A percentile compares a stretch with the other conserved stretches of the same genome.
These are phyloP conservation scores for Salix udensis DNA, from an alignment of 345 rosid genomes.

Conservation along the genomic window DNA sequence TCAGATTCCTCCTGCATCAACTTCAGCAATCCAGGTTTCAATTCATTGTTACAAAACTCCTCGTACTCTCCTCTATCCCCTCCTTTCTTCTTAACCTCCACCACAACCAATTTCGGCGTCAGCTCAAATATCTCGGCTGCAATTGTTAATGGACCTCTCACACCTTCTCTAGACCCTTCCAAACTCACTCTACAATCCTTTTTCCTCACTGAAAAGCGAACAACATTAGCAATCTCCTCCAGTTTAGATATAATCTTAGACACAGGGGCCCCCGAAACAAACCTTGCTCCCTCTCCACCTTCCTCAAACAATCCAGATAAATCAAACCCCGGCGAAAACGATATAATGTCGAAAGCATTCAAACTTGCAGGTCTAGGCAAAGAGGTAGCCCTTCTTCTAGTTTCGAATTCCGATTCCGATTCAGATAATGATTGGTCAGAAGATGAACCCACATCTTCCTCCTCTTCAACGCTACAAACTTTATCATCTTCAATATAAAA, in stretches of 20 bases:
- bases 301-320: conserved; percentile 39
- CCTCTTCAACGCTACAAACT: conserved; percentile 23
- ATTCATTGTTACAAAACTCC: conserved; percentile 64
- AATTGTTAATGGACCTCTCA: conserved; percentile 36
- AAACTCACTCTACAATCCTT: conserved; percentile 39
- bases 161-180: conserved; percentile 38
- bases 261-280: conserved; percentile 37
- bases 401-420: conserved; percentile 24
- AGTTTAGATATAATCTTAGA: conserved; percentile 32
- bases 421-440: conserved; percentile 22
- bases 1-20: conserved; percentile 54
- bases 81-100: conserved; percentile 86
- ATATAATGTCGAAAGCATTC: conserved; percentile 41
- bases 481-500: conserved; percentile 36
- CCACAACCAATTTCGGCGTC: conserved; percentile 54
- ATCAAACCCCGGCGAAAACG: conserved; percentile 37
- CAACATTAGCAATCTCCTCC: conserved; percentile 43
- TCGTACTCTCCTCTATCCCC: conserved; percentile 79
- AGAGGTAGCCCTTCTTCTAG: conserved; percentile 16
- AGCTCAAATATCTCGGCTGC: conserved; percentile 42
- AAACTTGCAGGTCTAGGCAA: conserved; percentile 36
- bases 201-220: conserved; percentile 40
- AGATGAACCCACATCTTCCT: conserved; percentile 10
- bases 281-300: conserved; percentile 32
- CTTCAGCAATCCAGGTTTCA: conserved; percentile 70